Evolutionary conservation across 2,329 filamentous ascomycete genomes (phyloP).

Genomic region (Botrytis hyacinthi): DNA sequence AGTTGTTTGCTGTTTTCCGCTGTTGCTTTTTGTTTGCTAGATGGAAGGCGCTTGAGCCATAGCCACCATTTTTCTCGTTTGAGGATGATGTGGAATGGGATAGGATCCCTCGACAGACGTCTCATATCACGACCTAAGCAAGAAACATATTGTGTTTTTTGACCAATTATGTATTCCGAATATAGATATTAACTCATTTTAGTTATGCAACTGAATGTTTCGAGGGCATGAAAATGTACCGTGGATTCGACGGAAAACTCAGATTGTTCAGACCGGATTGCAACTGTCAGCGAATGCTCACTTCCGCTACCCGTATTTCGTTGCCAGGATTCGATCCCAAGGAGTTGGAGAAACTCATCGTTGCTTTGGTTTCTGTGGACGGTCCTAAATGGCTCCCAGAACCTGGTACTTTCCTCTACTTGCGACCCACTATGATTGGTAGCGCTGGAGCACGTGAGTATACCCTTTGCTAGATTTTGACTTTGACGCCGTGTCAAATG

Average conservation of each 20-base stretch:
- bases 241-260: slow-evolving; percentile 64
- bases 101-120: neutral
- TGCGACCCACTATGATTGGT: slow-evolving; percentile 78
- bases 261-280: slow-evolving; percentile 61
- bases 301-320: slow-evolving; percentile 63
- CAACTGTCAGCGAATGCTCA: slow-evolving; percentile 52
- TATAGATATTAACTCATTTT: neutral
- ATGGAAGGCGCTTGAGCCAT: neutral
- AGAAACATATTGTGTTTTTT: neutral
- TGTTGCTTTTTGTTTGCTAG: neutral
- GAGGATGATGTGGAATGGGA: neutral
- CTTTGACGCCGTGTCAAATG: neutral
- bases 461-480: neutral
- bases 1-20: slow-evolving; percentile 3
- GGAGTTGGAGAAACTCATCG: slow-evolving; percentile 72
- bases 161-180: neutral
- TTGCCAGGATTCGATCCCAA: slow-evolving; percentile 70
- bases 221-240: slow-evolving; percentile 82
- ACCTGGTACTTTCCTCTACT: slow-evolving; percentile 73
- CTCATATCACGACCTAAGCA: neutral
- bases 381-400: slow-evolving; percentile 76
- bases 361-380: slow-evolving; percentile 69
- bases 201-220: slow-evolving; percentile 84
- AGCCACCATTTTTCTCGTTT: neutral
- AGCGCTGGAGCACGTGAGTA: slow-evolving; percentile 61